Conservation (phyloP, 148 eudicot species). For the Chenopodium formosanum region DNA sequence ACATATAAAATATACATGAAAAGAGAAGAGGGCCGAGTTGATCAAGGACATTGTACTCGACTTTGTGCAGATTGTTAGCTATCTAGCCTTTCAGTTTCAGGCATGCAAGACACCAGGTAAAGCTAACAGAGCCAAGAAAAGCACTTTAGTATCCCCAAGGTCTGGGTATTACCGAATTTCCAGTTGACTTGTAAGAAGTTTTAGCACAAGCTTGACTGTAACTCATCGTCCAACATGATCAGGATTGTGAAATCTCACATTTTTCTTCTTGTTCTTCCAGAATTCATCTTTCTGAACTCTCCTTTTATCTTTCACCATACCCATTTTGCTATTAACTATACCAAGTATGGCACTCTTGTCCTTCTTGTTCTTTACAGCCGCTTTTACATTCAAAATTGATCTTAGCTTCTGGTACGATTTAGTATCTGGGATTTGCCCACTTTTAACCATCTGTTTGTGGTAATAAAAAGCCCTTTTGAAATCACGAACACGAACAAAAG, state of each 20-base stretch:
- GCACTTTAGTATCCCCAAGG: neutral
- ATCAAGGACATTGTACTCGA: neutral
- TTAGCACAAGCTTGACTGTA: neutral
- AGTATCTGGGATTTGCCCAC: constrained; percentile 77
- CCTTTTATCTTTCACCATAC: constrained; percentile 55
- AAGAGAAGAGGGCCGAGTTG: neutral
- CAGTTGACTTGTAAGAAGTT: neutral
- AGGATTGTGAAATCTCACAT: constrained; percentile 32
- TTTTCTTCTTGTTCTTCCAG: constrained; percentile 75
- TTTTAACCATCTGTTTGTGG: constrained; percentile 89
- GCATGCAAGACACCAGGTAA: neutral
- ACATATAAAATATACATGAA: neutral
- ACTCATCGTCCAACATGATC: constrained; percentile 24
- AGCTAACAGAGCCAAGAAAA: neutral
- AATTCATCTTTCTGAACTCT: constrained; percentile 86
- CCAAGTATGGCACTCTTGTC: constrained; percentile 78
- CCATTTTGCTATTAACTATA: constrained; percentile 69
- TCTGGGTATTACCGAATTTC: neutral
- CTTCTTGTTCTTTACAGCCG: constrained; percentile 71
- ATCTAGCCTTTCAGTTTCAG: neutral
- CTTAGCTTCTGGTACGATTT: constrained; percentile 73
- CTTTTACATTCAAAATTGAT: constrained; percentile 76
- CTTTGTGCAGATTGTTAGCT: neutral
- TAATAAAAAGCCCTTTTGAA: constrained; percentile 82
- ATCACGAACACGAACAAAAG: constrained; percentile 83